Base-by-base conservation (phyloP, 2,329 filamentous ascomycete genomes). In the Venturia aucupariae region DNA sequence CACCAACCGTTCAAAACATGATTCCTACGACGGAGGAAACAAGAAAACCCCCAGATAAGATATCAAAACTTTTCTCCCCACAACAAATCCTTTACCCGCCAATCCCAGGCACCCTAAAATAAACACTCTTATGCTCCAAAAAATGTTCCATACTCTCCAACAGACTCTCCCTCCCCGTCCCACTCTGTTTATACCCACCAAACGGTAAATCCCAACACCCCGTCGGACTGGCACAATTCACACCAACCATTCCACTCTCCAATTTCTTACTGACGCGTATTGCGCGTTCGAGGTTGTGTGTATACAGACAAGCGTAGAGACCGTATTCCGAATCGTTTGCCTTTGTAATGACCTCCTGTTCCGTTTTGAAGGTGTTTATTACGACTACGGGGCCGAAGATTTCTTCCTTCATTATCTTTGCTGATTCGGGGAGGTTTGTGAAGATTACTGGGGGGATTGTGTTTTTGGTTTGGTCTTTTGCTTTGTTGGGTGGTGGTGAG, bases 291-390 rank as follows among this genome's bases (percentile, higher is more conserved):
- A 69, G 65, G 60, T 70, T 67, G 10, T 64, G 64, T 13, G 68
- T 69, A 57, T 67, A 71, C 57, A 75, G 67, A 59, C 71, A 73
- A 0, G 68, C 69, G 15, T 69, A 72, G 11, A 75, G 67, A 4
- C 74, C 74, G 15, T 72, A 69, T 15, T 71, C 68, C 0, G 70
- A 67, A 42, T 68, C 61, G 61, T 75, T 75, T 3, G 72, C 73
- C 44, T 72, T 62, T 32, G 67, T 63, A 15, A 76, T 67, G 5
- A 70, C 73, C 15, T 73, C 74, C n/a, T 70, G 69, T 62, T 75
- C 72, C 2, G 66, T 68, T 7, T 71, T 61, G 48, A 75, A 71
- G 15, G 67, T 59, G 57, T 65, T 66, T 65, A 70, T 44, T n/a
- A 65, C 65, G 19, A 68, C 70, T 17, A 73, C 65, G 1, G 73